Evolutionary conservation across 495 filamentous ascomycete species (phyloP).

Genomic region (Peziza echinospora): DNA sequence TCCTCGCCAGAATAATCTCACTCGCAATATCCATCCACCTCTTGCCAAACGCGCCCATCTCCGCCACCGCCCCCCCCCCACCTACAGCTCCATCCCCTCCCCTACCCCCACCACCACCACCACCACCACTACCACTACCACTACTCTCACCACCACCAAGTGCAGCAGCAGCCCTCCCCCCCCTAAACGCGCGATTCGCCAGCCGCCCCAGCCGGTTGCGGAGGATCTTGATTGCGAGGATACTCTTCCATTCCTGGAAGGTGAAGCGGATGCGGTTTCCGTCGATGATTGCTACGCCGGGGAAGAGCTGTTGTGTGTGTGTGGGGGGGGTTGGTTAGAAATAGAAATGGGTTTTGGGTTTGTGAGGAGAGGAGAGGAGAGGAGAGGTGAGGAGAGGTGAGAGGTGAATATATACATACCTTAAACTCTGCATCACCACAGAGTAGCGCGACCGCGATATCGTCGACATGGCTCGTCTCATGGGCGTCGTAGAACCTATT

Average conservation of each 20-base stretch:
- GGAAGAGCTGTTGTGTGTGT: conserved; percentile 36
- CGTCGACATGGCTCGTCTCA: conserved; percentile 62
- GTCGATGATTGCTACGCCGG: conserved; percentile 69
- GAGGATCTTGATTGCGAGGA: conserved; percentile 64
- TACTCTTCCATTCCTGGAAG: conserved; percentile 71
- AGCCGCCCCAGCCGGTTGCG: conserved; percentile 46
- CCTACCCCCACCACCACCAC: neutral
- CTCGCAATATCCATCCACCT: neutral
- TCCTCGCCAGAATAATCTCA: neutral
- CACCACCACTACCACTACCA: neutral
- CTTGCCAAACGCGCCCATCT: no score
- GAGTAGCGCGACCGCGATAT: conserved; percentile 59
- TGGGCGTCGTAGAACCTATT: conserved; percentile 61
- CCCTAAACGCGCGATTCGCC: conserved; percentile 44
- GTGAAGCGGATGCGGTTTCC: conserved; percentile 72
- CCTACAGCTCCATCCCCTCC: neutral
- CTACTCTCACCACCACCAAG: neutral
- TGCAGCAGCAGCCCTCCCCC: no score
- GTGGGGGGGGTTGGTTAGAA: neutral
- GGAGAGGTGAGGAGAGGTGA: no score
- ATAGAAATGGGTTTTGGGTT: no score
- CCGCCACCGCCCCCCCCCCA: neutral
- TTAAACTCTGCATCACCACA: conserved; percentile 74
- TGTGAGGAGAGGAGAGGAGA: no score
- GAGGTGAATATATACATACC: conserved; percentile 24